Evolutionary conservation across 2,329 filamentous ascomycete genomes (phyloP).

Genomic region (Talaromyces pinophilus): DNA sequence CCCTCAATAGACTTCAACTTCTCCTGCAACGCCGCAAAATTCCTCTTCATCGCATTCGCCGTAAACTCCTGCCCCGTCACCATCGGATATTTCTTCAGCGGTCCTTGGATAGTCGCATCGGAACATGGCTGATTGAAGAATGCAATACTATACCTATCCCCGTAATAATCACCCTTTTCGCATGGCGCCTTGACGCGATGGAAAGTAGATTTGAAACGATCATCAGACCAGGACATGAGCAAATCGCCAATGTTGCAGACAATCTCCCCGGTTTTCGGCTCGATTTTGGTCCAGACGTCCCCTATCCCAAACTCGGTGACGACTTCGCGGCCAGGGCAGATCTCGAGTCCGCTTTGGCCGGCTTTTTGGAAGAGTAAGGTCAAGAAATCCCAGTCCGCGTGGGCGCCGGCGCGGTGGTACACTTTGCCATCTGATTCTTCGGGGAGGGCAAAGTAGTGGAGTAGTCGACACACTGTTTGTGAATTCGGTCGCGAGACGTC

Average conservation of each 20-base stretch:
- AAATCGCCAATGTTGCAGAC: slow-evolving; percentile 68
- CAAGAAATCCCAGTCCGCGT: slow-evolving; percentile 65
- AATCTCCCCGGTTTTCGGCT: slow-evolving; percentile 55
- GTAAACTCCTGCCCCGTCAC: slow-evolving; percentile 65
- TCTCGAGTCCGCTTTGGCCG: slow-evolving; percentile 63
- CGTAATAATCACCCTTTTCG: slow-evolving; percentile 58
- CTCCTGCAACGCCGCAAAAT: slow-evolving; percentile 56
- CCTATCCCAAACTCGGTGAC: slow-evolving; percentile 61
- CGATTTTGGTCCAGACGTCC: slow-evolving; percentile 65
- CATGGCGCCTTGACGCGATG: slow-evolving; percentile 64
- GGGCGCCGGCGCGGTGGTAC: slow-evolving; percentile 62
- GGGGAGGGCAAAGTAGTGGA: slow-evolving; percentile 59
- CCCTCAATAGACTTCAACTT: slow-evolving; percentile 42
- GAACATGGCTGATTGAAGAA: slow-evolving; percentile 66
- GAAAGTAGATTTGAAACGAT: slow-evolving; percentile 67
- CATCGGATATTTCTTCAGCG: slow-evolving; percentile 61
- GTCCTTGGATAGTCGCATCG: slow-evolving; percentile 61
- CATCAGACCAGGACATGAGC: slow-evolving; percentile 67
- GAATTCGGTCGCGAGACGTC: slow-evolving; percentile 52
- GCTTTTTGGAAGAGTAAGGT: slow-evolving; percentile 64
- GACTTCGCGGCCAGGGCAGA: slow-evolving; percentile 64
- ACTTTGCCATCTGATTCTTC: slow-evolving; percentile 41
- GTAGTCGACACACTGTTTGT: slow-evolving; percentile 57
- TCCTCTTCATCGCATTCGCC: slow-evolving; percentile 57
- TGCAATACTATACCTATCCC: slow-evolving; percentile 64